These are phyloP conservation scores for Kuraishia molischiana DNA, from an alignment of 805 yeast species.

Conservation along the genomic window DNA sequence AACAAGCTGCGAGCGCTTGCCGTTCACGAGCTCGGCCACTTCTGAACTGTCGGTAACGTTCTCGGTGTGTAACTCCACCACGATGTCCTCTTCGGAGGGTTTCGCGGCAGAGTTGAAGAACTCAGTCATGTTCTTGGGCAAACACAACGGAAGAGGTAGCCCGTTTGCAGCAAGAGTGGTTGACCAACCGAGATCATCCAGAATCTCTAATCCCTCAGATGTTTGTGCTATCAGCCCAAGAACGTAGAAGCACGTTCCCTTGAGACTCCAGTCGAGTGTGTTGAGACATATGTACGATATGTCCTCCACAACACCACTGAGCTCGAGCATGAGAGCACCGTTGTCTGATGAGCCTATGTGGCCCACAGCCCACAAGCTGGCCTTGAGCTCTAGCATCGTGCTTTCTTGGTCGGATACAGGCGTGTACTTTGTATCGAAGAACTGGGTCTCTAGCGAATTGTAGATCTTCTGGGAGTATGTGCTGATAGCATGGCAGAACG, in stretches of 20 bases:
- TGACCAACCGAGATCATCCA: slow-evolving; percentile 76
- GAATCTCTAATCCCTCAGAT: slow-evolving; percentile 69
- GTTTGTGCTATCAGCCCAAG: slow-evolving; percentile 70
- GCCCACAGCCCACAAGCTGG: slow-evolving; percentile 82
- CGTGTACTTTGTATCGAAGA: background rate
- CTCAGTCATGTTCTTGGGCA: slow-evolving; percentile 12
- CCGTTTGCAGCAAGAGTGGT: slow-evolving; percentile 33
- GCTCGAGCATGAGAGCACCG: slow-evolving; percentile 55
- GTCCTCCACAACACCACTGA: slow-evolving; percentile 34
- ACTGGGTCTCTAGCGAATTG: background rate
- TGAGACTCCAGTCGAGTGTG: slow-evolving; percentile 46
- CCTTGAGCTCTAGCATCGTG: slow-evolving; percentile 42
- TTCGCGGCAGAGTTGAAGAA: slow-evolving; percentile 8
- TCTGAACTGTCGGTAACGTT: background rate
- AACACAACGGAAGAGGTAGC: slow-evolving; percentile 22
- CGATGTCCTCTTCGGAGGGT: background rate
- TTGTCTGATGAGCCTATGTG: slow-evolving; percentile 63
- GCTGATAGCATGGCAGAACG: slow-evolving; percentile 7
- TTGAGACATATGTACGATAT: slow-evolving; percentile 39
- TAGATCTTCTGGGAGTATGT: background rate
- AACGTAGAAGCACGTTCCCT: slow-evolving; percentile 70
- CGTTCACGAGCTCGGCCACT: background rate
- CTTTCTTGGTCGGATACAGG: slow-evolving; percentile 20
- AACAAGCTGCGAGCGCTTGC: background rate
- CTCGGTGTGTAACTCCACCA: background rate